Evolutionary conservation across 495 filamentous ascomycete genomes (phyloP).

Genomic region (Barbatosphaeria neglecta): DNA sequence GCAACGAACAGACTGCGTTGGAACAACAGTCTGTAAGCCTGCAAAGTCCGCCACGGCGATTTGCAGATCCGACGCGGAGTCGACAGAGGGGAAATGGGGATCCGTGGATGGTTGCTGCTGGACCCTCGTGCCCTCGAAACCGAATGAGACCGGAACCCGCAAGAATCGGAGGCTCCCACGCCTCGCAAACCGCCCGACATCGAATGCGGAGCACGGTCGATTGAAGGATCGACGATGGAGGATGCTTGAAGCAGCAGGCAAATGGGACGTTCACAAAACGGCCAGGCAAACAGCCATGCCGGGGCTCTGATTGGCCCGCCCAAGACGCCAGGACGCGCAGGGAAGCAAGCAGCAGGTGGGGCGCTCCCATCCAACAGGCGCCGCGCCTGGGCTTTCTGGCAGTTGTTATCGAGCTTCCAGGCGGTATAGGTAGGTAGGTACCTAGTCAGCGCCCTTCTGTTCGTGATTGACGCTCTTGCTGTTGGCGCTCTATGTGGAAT

Average conservation of each 20-base stretch:
- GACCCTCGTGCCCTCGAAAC: neutral
- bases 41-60: neutral
- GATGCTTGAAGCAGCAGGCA: too few species aligned
- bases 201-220: neutral
- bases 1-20: neutral
- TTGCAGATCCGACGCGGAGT: neutral
- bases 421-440: too few species aligned
- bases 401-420: too few species aligned
- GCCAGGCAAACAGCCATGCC: neutral
- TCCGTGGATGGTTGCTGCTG: too few species aligned
- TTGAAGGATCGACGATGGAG: neutral
- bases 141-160: too few species aligned
- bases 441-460: too few species aligned
- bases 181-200: too few species aligned
- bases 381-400: too few species aligned
- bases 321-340: slow-evolving; percentile 10
- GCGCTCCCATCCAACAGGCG: neutral
- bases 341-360: slow-evolving; percentile 2
- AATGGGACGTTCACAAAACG: too few species aligned
- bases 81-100: too few species aligned
- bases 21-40: neutral
- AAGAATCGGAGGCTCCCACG: too few species aligned
- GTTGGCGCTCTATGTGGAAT: neutral
- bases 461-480: too few species aligned
- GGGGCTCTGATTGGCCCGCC: slow-evolving; percentile 8